phyloP scores from a whole-genome alignment of 257 asterid species.

The Primulina eburnea region DNA sequence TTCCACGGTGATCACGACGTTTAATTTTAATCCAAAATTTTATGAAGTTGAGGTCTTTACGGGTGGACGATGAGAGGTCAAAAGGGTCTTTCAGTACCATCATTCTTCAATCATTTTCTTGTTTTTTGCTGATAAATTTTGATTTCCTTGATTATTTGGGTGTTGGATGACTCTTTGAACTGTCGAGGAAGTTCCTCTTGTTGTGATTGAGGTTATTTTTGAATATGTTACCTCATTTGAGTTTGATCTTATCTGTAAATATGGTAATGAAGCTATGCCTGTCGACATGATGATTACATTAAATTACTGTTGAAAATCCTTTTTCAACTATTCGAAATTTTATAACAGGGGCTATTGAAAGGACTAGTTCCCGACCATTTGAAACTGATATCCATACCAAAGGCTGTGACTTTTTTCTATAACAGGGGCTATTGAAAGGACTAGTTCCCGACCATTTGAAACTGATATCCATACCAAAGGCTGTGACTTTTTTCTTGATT shows the following conservation, averaged over 20 bases:
- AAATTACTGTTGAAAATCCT: conserved; percentile 4
- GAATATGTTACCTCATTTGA: conserved; percentile 10
- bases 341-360: conserved; percentile 14
- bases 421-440: conserved; percentile 18
- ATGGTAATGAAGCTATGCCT: neutral
- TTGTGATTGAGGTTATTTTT: conserved; percentile 21
- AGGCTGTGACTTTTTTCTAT: conserved; percentile 14
- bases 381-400: conserved; percentile 15
- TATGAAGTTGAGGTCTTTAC: conserved; percentile 25
- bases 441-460: conserved; percentile 18
- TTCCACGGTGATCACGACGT: conserved; percentile 25
- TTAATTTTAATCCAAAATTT: conserved; percentile 17
- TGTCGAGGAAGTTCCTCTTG: conserved; percentile 18
- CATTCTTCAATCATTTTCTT: conserved; percentile 28
- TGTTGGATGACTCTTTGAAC: conserved; percentile 19
- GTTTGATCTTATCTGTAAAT: conserved; percentile 4
- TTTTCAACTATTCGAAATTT: conserved; percentile 16
- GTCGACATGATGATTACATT: conserved; percentile 18
- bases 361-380: conserved; percentile 17
- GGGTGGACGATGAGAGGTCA: conserved; percentile 19
- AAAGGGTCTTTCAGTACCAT: conserved; percentile 29
- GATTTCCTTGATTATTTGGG: conserved; percentile 4
- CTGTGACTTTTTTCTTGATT: conserved; percentile 23
- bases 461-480: conserved; percentile 12
- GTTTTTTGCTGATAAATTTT: conserved; percentile 15